These are phyloP conservation scores for Jamesozyma piceae DNA, from an alignment of 805 yeast genomes.

Conservation along the genomic window DNA sequence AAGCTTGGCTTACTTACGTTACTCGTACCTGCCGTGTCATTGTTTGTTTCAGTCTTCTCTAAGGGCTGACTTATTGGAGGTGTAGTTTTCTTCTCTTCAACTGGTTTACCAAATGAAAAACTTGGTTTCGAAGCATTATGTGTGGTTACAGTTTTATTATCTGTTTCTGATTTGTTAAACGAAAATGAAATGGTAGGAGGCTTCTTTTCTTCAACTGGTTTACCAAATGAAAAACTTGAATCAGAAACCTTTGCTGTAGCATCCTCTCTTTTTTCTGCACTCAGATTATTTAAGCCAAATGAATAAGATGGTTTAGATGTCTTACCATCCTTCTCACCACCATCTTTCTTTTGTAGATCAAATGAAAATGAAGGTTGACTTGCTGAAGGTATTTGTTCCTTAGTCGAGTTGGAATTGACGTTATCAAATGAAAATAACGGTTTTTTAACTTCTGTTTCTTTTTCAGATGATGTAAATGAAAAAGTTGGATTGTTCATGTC, in stretches of 20 bases:
- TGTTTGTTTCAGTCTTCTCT: not conserved
- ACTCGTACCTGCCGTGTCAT: not conserved
- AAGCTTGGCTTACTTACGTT: not conserved
- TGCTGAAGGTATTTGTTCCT: not conserved
- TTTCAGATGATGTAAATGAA: constrained; percentile 1
- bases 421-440: constrained; percentile 14
- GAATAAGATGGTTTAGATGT: not conserved
- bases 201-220: not conserved
- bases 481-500: constrained; percentile 7
- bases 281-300: not conserved
- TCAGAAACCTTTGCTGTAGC: not conserved
- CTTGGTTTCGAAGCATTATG: not conserved
- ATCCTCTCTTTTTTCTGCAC: too few relatives aligned
- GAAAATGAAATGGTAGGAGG: constrained; percentile 7
- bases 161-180: not conserved
- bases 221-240: constrained; percentile 2
- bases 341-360: constrained; percentile 3
- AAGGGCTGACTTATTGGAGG: not conserved
- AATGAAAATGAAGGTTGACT: constrained; percentile 12
- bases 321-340: not conserved
- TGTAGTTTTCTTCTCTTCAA: not conserved
- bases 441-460: not conserved
- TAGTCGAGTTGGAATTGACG: too few relatives aligned
- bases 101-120: constrained; percentile 1
- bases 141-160: not conserved